Conservation (phyloP, 192 early-diverging fungal species). For the Umbelopsis ramanniana region DNA sequence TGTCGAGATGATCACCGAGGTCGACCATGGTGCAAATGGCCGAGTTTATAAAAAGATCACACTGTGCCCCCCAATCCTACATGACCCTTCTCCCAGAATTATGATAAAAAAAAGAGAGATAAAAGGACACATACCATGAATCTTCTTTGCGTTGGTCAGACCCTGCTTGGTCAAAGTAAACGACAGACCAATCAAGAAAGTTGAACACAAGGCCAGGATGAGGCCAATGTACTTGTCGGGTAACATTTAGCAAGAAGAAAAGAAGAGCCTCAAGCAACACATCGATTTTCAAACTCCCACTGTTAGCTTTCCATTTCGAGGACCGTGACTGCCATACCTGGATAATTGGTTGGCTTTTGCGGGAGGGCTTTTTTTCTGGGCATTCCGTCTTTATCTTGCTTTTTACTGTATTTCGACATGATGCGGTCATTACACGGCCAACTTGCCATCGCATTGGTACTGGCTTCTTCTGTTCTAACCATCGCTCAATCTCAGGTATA, state of each 20-base stretch:
- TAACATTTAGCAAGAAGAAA: conserved; percentile 40
- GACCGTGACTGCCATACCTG: neutral
- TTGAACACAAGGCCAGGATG: conserved; percentile 85
- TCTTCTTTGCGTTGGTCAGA: conserved; percentile 75
- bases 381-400: neutral
- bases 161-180: conserved; percentile 96
- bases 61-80: neutral
- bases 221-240: conserved; percentile 87
- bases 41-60: conserved; percentile 4
- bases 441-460: neutral
- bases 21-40: neutral
- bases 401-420: too few relatives aligned
- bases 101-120: conserved; percentile 1
- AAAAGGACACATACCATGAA: conserved; percentile 48
- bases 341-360: neutral
- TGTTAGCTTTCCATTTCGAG: too few relatives aligned
- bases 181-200: conserved; percentile 87
- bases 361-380: neutral
- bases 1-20: conserved; percentile 1
- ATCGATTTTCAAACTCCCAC: too few relatives aligned
- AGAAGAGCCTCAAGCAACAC: neutral
- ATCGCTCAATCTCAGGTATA: neutral
- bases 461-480: neutral
- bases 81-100: neutral
- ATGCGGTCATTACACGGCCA: neutral